Base-by-base conservation (phyloP, 2,329 filamentous ascomycete genomes). In the Juglanconis juglandina region DNA sequence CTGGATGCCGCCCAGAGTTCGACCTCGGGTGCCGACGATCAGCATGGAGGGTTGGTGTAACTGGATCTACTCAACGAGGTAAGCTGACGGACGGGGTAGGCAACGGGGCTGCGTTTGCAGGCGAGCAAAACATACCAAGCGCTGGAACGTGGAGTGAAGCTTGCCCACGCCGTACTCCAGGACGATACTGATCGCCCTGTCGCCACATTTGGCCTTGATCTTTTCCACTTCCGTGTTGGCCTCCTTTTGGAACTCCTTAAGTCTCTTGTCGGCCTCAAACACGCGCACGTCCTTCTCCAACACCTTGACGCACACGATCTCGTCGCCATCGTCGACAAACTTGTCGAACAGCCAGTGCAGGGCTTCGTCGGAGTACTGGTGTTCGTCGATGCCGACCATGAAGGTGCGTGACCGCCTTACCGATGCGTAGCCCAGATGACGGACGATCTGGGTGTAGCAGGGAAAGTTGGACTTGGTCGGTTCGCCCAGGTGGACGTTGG, bases 271-370 rank as follows among this genome's bases (percentile, higher is more conserved):
- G 59, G 87, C 84, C 65, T 89, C 84, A 13, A 86, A 79, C 41
- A 81, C 80, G 56, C 88, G 89, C 55, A 87, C 83, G 65, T 94
- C 90, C 70, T 91, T 93, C 70, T 96, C 92, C 48, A 96, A 84
- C 2, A 96, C 93, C 56, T 91, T 84, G 53, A 97, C 83, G 74
- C 93, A 97, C 8, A 97, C 90, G 60, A 97, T 88, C 74, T 96
- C 92, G 71, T 97, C 93, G 17, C 93, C 92, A 69, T 96, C 93
- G 68, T 96, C 92, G 46, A 96, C 91, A 59, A 96, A 81, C 75
- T 96, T 92, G 68, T 96, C 91, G 44, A 97, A 85, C 54, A 96
- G 81, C 92, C 92, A 97, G 73, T 96, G 91, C 17, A 97, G 80
- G 14, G 93, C 93, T 74, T 94, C 95, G 64, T 96, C 91, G 6